Evolutionary conservation across 345 rosid genomes (phyloP).

Genomic region (Murraya koenigii): DNA sequence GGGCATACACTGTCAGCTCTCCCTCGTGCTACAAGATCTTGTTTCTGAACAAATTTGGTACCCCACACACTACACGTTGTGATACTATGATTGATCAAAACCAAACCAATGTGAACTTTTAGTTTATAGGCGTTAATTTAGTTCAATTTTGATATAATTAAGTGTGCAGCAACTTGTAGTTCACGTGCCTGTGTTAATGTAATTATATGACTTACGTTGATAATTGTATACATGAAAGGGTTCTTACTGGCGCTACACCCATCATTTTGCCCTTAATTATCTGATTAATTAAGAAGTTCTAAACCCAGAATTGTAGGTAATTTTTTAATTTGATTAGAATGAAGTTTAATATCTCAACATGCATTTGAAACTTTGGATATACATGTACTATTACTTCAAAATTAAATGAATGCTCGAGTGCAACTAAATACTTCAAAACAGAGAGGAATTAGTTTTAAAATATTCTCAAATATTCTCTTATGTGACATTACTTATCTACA

Average conservation of each 20-base stretch:
- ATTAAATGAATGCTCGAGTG: no score
- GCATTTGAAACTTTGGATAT: neutral
- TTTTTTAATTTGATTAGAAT: no score
- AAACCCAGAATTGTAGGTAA: no score
- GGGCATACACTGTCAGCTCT: slow-evolving; percentile 24
- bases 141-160: neutral
- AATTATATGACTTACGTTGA: neutral
- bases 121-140: neutral
- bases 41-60: slow-evolving; percentile 9
- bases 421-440: no score
- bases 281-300: neutral
- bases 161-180: neutral
- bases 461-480: neutral
- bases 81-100: slow-evolving; percentile 38
- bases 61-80: slow-evolving; percentile 33
- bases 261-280: neutral
- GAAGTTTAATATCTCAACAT: no score
- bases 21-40: slow-evolving; percentile 32
- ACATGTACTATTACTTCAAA: neutral
- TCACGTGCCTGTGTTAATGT: slow-evolving; percentile 11
- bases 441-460: neutral
- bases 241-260: slow-evolving; percentile 5
- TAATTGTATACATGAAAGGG: slow-evolving; percentile 16
- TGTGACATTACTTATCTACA: neutral
- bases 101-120: slow-evolving; percentile 5